Evolutionary conservation across 1,284 basidiomycete genomes (phyloP), one percentile per base, ranked within the genome.

Genomic region (Dichomitus squalens): DNA sequence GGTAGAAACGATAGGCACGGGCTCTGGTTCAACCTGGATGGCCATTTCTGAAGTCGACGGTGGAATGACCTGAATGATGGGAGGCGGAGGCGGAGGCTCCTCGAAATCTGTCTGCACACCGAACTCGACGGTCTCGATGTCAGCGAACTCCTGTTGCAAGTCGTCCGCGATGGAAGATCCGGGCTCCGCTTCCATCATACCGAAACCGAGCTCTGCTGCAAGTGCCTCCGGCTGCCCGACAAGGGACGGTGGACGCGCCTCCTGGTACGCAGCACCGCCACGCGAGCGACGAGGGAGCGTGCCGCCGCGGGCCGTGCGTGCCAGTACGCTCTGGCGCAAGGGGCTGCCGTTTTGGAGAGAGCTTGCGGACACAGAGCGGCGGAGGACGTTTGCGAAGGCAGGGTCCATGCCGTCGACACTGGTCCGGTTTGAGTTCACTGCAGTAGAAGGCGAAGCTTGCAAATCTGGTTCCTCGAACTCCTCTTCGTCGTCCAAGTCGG

Each of bases 331-430:
- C 49, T 80, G 79, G 41, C 84, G 81, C 23, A 88, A 73, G 48
- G 87, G 85, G 63, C 85, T 84, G 40, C 76, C 73, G 60, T 76
- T 70, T 46, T 79, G 69, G 21, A 79, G 41, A 1, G 86, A 82
- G 23, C 79, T 78, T 50, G 80, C 77, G 8, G 87, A 86, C 0
- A 82, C 77, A 2, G 83, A 78, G 29, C 83, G 82, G 56, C 81
- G 81, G 38, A 92, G 81, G 14, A 92, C 77, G 59, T 92, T 91
- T 53, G 90, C 90, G 68, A 92, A 93, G 0, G 76, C 80, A 9
- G 92, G 92, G 64, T 93, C 92, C 88, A 93, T 91, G 38, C 90
- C 90, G 52, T 93, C 91, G 9, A 92, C 77, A 64, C 88, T 91
- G 2, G 81, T 81, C 33, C 79, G 76, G 60, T 86, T 87, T 2